Percentiles rank a stretch among this genome's conserved stretches.
phyloP scores from a whole-genome alignment of 2,329 filamentous ascomycete species.

The Pseudogymnoascus sp. region DNA sequence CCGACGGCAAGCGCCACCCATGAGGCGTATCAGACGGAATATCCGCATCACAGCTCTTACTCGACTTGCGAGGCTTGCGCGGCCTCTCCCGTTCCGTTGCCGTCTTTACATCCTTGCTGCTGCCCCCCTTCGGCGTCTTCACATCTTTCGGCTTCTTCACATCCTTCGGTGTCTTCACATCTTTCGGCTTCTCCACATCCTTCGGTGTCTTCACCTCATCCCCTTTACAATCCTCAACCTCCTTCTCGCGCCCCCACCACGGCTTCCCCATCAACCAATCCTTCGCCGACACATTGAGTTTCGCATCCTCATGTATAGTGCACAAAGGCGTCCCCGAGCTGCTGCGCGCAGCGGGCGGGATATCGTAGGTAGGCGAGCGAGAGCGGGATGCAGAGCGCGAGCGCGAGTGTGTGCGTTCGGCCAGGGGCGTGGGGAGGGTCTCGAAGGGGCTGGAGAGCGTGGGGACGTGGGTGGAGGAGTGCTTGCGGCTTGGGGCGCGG shows the following conservation, averaged over 20 bases:
- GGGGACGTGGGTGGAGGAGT: neutral
- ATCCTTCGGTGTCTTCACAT: no score
- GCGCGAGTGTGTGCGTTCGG: neutral
- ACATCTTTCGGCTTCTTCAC: no score
- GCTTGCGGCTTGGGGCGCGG: neutral
- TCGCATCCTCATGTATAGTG: neutral
- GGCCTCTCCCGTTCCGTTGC: neutral
- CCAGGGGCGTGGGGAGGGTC: neutral
- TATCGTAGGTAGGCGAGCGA: no score
- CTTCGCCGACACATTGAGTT: neutral
- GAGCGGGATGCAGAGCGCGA: no score
- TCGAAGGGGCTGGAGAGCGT: neutral
- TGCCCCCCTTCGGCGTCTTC: no score
- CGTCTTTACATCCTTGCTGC: neutral
- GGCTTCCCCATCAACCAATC: neutral
- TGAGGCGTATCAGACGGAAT: no score
- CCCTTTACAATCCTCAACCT: no score
- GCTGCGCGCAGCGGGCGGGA: no score
- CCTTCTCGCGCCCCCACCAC: neutral
- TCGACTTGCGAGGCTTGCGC: neutral
- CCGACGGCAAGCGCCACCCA: neutral
- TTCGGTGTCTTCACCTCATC: no score
- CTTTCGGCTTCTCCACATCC: no score
- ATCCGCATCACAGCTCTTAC: no score
- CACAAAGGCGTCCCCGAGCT: neutral